Evolutionary conservation across 345 rosid species (phyloP).

Genomic region (Physaria fendleri): DNA sequence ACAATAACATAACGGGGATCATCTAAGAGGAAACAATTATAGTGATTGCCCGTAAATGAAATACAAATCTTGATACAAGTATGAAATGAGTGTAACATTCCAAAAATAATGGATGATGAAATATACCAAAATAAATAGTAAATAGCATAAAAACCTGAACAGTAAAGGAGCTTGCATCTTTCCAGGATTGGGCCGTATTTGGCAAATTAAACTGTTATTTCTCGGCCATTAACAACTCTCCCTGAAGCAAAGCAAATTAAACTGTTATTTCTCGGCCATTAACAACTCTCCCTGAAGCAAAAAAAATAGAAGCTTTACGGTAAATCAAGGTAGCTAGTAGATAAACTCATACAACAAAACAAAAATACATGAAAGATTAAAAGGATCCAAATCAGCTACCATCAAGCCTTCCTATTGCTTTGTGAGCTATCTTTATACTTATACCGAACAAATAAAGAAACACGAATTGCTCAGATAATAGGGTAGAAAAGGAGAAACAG

Average conservation of each 20-base stretch:
- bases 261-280: too few species aligned
- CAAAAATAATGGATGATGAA: background rate
- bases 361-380: too few species aligned
- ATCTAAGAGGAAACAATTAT: background rate
- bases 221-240: conserved; percentile 88
- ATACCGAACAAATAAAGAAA: conserved; percentile 45
- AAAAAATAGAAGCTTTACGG: too few species aligned
- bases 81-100: background rate
- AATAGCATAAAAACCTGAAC: background rate
- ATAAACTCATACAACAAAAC: background rate
- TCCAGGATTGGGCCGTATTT: conserved; percentile 98
- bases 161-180: conserved; percentile 53
- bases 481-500: too few species aligned
- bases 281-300: too few species aligned
- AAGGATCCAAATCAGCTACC: conserved; percentile 30
- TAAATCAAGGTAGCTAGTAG: background rate
- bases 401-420: conserved; percentile 70
- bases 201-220: conserved; percentile 90
- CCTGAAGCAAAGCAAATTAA: conserved; percentile 41
- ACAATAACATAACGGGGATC: background rate
- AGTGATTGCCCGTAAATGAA: background rate
- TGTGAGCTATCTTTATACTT: conserved; percentile 66
- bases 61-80: background rate
- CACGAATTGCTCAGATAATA: background rate
- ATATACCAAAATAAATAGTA: background rate